Evolutionary conservation across 176 grass and related monocot species (phyloP).

Genomic region (Bolboschoenus planiculmis): DNA sequence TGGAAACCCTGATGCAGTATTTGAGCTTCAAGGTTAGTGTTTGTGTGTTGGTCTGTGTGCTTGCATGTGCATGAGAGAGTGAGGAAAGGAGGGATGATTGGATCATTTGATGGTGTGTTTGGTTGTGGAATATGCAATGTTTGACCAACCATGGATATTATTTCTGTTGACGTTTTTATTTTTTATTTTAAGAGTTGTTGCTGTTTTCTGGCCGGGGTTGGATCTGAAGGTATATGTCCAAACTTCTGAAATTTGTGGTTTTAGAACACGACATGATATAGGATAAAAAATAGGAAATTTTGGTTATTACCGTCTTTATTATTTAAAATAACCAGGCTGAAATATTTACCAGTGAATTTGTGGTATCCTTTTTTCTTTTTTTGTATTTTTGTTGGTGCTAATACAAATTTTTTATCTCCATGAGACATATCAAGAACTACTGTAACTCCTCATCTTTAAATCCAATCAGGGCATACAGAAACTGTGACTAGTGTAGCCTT

Average conservation of each 20-base stretch:
- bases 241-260: not conserved
- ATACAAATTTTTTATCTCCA: constrained; percentile 8
- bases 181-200: not conserved
- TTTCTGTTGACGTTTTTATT: not conserved
- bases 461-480: constrained; percentile 59
- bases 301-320: not conserved
- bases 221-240: not conserved
- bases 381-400: not conserved
- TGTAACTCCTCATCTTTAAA: not conserved
- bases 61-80: not conserved
- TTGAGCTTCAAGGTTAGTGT: constrained; percentile 61
- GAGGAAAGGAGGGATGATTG: not conserved
- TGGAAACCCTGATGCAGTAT: constrained; percentile 37
- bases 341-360: not conserved
- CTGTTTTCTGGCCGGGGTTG: not conserved
- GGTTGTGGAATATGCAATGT: not conserved
- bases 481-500: constrained; percentile 60
- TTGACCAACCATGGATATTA: not conserved
- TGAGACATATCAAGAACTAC: not conserved
- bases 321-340: not conserved
- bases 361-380: not conserved
- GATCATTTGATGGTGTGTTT: not conserved
- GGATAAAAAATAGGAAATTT: not conserved
- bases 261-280: not conserved
- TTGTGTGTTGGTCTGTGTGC: constrained; percentile 17